Evolutionary conservation across 2,329 filamentous ascomycete species (phyloP).

Genomic region (Cercospora sp.): DNA sequence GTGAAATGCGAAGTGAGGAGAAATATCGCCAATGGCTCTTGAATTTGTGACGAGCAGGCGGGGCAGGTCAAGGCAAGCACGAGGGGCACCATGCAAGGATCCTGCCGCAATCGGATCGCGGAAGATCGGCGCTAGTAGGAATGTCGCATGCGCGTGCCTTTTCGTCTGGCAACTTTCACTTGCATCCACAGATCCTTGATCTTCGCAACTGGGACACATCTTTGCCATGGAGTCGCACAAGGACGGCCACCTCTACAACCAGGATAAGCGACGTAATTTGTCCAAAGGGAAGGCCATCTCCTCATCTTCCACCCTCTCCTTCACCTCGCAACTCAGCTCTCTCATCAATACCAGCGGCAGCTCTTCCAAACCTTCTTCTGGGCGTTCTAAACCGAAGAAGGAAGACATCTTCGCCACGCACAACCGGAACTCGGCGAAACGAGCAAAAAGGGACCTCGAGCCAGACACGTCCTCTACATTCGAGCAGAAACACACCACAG

Average conservation of each 20-base stretch:
- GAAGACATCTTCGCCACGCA: conserved; percentile 68
- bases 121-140: conserved; percentile 9
- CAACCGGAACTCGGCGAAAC: conserved; percentile 63
- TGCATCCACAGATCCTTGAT: background rate
- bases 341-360: conserved; percentile 63
- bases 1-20: background rate
- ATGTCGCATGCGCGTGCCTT: background rate
- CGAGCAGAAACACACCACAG: conserved; percentile 64
- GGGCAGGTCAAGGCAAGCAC: background rate
- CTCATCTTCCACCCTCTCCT: conserved; percentile 73
- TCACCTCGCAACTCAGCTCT: conserved; percentile 82
- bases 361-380: conserved; percentile 40
- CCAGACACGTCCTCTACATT: conserved; percentile 56
- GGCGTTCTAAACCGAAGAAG: conserved; percentile 62
- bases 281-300: conserved; percentile 63
- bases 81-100: background rate
- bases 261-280: conserved; percentile 55
- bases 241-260: conserved; percentile 26
- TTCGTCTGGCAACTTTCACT: background rate
- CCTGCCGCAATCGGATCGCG: conserved; percentile 15
- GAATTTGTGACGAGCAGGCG: background rate
- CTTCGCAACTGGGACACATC: background rate
- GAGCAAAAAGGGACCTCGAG: conserved; percentile 61
- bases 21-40: conserved; percentile 11
- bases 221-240: conserved; percentile 24